Conservation (phyloP, 768 basidiomycete genomes). For the Tephrocybe sp. region DNA sequence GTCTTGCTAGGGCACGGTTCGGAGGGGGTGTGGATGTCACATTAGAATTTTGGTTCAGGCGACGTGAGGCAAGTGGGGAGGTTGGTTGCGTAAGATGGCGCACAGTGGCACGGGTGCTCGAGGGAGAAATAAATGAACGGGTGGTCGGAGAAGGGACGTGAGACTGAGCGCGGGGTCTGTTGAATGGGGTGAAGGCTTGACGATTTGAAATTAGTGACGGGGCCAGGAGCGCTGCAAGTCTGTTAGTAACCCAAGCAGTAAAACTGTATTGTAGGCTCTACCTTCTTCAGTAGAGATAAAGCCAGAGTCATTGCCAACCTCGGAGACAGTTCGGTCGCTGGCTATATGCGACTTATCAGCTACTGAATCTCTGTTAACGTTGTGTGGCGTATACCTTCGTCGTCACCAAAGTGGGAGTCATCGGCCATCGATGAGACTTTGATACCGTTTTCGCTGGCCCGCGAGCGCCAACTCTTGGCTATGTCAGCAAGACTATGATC, state of each 20-base stretch:
- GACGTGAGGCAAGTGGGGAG: slow-evolving; percentile 35
- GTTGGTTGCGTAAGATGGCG: slow-evolving; percentile 24
- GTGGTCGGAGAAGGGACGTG: slow-evolving; percentile 38
- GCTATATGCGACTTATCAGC: slow-evolving; percentile 47
- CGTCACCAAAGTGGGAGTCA: slow-evolving; percentile 42
- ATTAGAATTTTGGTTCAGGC: slow-evolving; percentile 29
- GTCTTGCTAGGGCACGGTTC: slow-evolving; percentile 49
- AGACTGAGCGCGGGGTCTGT: slow-evolving; percentile 55
- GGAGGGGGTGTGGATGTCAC: slow-evolving; percentile 66
- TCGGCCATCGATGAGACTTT: slow-evolving; percentile 55
- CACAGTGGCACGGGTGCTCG: slow-evolving; percentile 23
- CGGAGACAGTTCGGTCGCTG: slow-evolving; percentile 48
- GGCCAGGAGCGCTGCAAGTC: slow-evolving; percentile 48
- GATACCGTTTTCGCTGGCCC: slow-evolving; percentile 70
- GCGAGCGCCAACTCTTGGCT: slow-evolving; percentile 67
- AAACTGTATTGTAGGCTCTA: slow-evolving; percentile 20
- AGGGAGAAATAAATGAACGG: slow-evolving; percentile 36
- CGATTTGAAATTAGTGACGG: slow-evolving; percentile 53
- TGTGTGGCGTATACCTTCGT: slow-evolving; percentile 40
- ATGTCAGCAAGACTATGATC: slow-evolving; percentile 57
- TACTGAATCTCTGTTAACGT: slow-evolving; percentile 7
- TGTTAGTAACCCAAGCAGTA: slow-evolving; percentile 15
- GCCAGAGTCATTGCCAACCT: slow-evolving; percentile 43
- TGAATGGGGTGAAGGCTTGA: slow-evolving; percentile 31
- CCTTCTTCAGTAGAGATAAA: slow-evolving; percentile 51